A percentile compares a stretch with the other conserved stretches of the same genome.
These are phyloP conservation scores for Microdochium bolleyi DNA, from an alignment of 2,329 filamentous ascomycete genomes.

Conservation along the genomic window DNA sequence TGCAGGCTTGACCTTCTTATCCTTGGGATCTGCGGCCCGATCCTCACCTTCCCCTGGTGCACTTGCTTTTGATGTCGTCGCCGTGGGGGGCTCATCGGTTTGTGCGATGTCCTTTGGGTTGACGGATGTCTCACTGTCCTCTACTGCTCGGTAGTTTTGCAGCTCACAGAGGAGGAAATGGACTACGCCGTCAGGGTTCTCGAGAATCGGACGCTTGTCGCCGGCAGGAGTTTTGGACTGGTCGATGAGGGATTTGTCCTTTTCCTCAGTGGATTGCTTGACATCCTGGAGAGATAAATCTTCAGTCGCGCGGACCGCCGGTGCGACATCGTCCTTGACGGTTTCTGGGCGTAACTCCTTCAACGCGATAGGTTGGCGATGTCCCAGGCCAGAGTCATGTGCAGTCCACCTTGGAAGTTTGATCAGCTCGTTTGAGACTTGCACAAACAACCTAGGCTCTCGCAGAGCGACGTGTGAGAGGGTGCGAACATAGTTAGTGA, in stretches of 20 bases:
- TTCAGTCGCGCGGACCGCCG: slow-evolving; percentile 35
- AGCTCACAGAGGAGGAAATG: slow-evolving; percentile 92
- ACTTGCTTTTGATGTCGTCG: slow-evolving; percentile 15
- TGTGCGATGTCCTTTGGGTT: slow-evolving; percentile 28
- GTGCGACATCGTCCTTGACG: slow-evolving; percentile 31
- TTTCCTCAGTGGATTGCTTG: slow-evolving; percentile 51
- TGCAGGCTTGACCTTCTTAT: slow-evolving; percentile 61
- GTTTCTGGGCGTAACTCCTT: slow-evolving; percentile 26
- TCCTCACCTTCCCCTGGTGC: slow-evolving; percentile 7
- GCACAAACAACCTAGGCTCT: slow-evolving; percentile 76
- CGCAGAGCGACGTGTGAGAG: slow-evolving; percentile 75
- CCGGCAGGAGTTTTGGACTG: slow-evolving; percentile 56
- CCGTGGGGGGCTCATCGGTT: slow-evolving; percentile 20
- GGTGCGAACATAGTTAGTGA: slow-evolving; percentile 60
- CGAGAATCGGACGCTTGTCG: slow-evolving; percentile 73
- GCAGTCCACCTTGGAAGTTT: slow-evolving; percentile 57
- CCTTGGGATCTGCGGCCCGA: slow-evolving; percentile 31
- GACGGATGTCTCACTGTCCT: slow-evolving; percentile 65
- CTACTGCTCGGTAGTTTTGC: slow-evolving; percentile 84
- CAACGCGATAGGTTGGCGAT: slow-evolving; percentile 28
- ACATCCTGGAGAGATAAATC: slow-evolving; percentile 42
- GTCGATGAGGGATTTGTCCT: slow-evolving; percentile 55
- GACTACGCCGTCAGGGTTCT: slow-evolving; percentile 90
- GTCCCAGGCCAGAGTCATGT: slow-evolving; percentile 20
- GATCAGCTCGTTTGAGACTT: slow-evolving; percentile 78